Conservation (phyloP, 179 eudicot species). For the Carnegiea gigantea region DNA sequence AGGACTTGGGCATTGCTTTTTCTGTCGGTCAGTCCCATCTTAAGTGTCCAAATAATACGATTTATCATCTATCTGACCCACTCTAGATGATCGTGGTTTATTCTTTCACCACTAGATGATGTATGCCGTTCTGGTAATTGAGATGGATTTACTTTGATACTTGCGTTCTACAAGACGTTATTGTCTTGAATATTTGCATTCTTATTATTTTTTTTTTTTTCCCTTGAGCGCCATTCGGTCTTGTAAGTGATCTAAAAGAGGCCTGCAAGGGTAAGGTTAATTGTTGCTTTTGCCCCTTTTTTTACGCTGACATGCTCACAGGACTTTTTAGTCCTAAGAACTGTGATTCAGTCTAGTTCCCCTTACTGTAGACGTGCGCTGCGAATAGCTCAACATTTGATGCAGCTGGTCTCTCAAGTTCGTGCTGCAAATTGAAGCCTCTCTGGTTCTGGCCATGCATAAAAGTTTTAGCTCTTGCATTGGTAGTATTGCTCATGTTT, state of each 20-base stretch:
- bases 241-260: no score
- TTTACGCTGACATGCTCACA: no score
- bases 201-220: not conserved
- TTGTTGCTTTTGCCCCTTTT: no score
- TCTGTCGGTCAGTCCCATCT: not conserved
- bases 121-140: not conserved
- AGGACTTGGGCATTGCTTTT: not conserved
- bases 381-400: no score
- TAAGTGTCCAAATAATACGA: not conserved
- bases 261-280: no score
- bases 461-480: not conserved
- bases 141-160: not conserved
- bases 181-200: not conserved
- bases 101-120: not conserved
- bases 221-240: not conserved
- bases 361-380: not conserved
- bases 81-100: not conserved
- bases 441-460: not conserved
- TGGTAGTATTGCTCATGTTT: not conserved
- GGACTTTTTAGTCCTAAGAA: no score
- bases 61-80: not conserved
- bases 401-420: not conserved
- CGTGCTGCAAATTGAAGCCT: not conserved
- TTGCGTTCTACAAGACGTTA: not conserved
- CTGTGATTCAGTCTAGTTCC: not conserved